A percentile compares a stretch with the other conserved stretches of the same genome.
Conservation (phyloP, 805 yeast species). For the Starmerella geochares region DNA sequence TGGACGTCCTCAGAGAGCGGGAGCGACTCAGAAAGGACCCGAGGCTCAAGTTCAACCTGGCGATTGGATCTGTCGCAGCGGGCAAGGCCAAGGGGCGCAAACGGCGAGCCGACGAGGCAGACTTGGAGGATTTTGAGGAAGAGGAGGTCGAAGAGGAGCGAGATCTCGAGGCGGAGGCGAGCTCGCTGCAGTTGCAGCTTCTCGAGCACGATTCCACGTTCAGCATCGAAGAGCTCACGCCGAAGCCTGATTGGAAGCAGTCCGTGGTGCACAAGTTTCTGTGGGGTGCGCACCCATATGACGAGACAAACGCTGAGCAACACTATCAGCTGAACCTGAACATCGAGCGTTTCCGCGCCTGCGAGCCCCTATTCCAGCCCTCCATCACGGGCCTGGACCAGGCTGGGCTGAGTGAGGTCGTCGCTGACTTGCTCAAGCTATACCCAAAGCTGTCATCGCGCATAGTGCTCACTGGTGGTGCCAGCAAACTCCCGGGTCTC, state of each 20-base stretch:
- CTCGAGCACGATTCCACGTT: constrained; percentile 77
- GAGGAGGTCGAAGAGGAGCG: constrained; percentile 71
- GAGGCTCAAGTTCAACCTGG: constrained; percentile 27
- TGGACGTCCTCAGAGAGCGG: constrained; percentile 56
- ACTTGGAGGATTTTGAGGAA: constrained; percentile 10
- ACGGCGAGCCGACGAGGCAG: constrained; percentile 45
- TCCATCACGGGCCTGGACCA: constrained; percentile 90
- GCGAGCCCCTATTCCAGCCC: constrained; percentile 88
- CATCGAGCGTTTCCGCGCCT: constrained; percentile 81
- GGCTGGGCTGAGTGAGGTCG: constrained; percentile 79
- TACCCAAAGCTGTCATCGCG: constrained; percentile 43
- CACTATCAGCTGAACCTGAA: constrained; percentile 85
- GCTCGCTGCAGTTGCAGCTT: constrained; percentile 56
- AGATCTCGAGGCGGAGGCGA: constrained; percentile 41
- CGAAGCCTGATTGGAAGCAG: constrained; percentile 73
- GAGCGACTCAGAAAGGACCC: constrained; percentile 63
- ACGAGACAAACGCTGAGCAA: constrained; percentile 71
- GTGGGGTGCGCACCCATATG: constrained; percentile 81
- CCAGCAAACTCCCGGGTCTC: constrained; percentile 54
- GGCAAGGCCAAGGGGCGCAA: constrained; percentile 20
- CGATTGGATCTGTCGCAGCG: constrained; percentile 5
- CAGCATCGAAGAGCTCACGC: constrained; percentile 72
- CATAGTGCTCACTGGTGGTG: constrained; percentile 81
- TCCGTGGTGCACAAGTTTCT: constrained; percentile 71
- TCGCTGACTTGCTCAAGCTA: constrained; percentile 46